These are phyloP conservation scores for Plenodomus biglobosus DNA, from an alignment of 2,329 filamentous ascomycete genomes.

Conservation along the genomic window DNA sequence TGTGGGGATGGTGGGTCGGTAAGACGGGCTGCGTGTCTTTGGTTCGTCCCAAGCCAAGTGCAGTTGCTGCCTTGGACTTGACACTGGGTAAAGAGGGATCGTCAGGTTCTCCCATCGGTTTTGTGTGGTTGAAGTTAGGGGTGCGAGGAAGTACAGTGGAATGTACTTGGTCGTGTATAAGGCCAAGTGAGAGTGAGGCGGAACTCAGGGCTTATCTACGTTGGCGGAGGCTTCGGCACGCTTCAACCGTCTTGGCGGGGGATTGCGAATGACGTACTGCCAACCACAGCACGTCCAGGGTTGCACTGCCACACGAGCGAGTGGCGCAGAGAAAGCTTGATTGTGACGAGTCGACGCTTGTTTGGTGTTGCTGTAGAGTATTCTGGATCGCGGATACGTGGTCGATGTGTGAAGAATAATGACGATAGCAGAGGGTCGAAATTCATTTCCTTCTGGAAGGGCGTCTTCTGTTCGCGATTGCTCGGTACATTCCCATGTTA, in stretches of 20 bases:
- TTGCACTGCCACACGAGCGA: not conserved
- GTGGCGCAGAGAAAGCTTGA: not conserved
- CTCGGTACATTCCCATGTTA: not conserved
- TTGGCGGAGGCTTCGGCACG: slow-evolving; percentile 4
- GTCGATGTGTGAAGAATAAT: not conserved
- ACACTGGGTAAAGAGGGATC: slow-evolving; percentile 54
- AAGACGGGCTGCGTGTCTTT: slow-evolving; percentile 35
- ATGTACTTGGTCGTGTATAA: slow-evolving; percentile 8
- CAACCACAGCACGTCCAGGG: not conserved
- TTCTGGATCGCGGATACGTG: not conserved
- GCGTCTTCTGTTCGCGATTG: not conserved
- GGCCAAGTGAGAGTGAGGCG: slow-evolving; percentile 24
- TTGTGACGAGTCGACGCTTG: not conserved
- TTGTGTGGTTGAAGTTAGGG: slow-evolving; percentile 17
- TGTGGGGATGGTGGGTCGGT: slow-evolving; percentile 29
- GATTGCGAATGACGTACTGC: slow-evolving; percentile 8
- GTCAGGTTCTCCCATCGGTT: slow-evolving; percentile 60
- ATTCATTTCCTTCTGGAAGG: not conserved
- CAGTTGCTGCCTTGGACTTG: slow-evolving; percentile 52
- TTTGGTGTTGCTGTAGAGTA: not conserved
- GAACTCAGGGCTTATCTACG: slow-evolving; percentile 21
- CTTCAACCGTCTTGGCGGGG: slow-evolving; percentile 6
- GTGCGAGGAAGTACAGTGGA: slow-evolving; percentile 11
- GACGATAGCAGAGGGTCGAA: not conserved
- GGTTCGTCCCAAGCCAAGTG: slow-evolving; percentile 48